A percentile compares a stretch with the other conserved stretches of the same genome.
These are phyloP conservation scores for Ascoidea asiatica DNA, from an alignment of 805 yeast species.

Conservation along the genomic window DNA sequence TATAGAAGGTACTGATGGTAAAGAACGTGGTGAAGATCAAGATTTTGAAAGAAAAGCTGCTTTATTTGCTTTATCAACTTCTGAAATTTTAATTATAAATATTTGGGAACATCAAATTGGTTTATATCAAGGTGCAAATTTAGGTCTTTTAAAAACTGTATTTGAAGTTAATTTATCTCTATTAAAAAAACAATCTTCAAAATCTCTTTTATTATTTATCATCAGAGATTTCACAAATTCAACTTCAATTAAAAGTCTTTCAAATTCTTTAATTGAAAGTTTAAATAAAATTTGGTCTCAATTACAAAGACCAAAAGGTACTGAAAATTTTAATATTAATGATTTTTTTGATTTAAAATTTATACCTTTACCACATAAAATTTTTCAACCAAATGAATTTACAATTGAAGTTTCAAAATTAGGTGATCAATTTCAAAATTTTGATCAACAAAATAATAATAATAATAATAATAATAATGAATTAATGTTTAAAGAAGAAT, in stretches of 20 bases:
- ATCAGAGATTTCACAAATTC: conserved; percentile 85
- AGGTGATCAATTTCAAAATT: conserved; percentile 41
- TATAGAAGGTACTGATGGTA: conserved; percentile 95
- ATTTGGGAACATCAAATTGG: conserved; percentile 98
- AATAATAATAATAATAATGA: conserved; percentile 19
- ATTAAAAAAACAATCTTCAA: conserved; percentile 49
- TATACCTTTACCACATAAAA: conserved; percentile 72
- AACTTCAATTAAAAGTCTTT: conserved; percentile 65
- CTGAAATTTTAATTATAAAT: conserved; percentile 82
- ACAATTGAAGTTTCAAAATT: conserved; percentile 40
- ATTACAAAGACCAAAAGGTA: conserved; percentile 58
- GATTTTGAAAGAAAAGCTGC: conserved; percentile 97
- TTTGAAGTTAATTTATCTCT: conserved; percentile 87
- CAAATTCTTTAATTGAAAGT: conserved; percentile 57
- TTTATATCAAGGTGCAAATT: conserved; percentile 91
- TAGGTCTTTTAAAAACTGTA: conserved; percentile 90
- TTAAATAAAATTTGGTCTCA: conserved; percentile 66
- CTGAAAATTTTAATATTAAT: conserved; percentile 36
- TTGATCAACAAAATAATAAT: conserved; percentile 14
- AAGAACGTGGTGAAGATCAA: conserved; percentile 96
- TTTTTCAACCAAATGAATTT: conserved; percentile 67
- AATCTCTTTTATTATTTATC: conserved; percentile 68
- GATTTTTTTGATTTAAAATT: conserved; percentile 84
- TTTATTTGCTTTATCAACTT: conserved; percentile 81
- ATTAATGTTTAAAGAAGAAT: conserved; percentile 39